A percentile compares a stretch with the other conserved stretches of the same genome.
phyloP scores from a whole-genome alignment of 371 early-diverging fungal genomes.

The Actinomucor elegans region DNA sequence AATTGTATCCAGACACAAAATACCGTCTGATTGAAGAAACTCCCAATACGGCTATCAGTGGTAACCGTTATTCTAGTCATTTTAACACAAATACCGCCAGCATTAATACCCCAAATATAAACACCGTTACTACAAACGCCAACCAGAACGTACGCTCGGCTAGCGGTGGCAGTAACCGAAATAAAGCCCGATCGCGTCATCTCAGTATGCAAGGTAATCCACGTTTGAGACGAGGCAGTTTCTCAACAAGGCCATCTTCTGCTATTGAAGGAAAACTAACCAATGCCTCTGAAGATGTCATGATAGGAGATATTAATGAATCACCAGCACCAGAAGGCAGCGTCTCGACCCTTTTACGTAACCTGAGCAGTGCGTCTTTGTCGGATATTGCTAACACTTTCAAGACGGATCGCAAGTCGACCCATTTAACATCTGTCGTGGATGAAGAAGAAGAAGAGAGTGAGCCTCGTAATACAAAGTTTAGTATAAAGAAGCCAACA shows the following conservation, averaged over 20 bases:
- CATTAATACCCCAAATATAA: neutral
- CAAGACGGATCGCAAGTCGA: conserved; percentile 36
- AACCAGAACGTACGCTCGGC: neutral
- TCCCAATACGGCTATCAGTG: neutral
- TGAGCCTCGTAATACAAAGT: conserved; percentile 19
- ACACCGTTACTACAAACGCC: neutral
- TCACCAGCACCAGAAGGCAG: conserved; percentile 27
- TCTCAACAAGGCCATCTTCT: conserved; percentile 11
- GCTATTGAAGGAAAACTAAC: conserved; percentile 21
- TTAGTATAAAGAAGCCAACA: conserved; percentile 35
- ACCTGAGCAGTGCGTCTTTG: conserved; percentile 37
- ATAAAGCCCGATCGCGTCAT: conserved; percentile 18
- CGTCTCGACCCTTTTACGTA: conserved; percentile 25
- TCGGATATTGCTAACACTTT: conserved; percentile 33
- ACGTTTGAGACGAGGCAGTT: neutral
- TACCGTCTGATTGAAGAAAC: conserved; percentile 13
- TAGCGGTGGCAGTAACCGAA: conserved; percentile 13
- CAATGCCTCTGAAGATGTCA: neutral
- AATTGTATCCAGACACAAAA: conserved; percentile 18
- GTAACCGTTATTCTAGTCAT: conserved; percentile 16
- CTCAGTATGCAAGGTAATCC: conserved; percentile 22
- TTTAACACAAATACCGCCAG: neutral
- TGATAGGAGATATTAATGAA: neutral
- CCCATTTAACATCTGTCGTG: conserved; percentile 20
- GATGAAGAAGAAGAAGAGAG: conserved; percentile 19